These are phyloP conservation scores for Leavenworthia alabamica DNA, from an alignment of 345 rosid genomes.

Conservation along the genomic window DNA sequence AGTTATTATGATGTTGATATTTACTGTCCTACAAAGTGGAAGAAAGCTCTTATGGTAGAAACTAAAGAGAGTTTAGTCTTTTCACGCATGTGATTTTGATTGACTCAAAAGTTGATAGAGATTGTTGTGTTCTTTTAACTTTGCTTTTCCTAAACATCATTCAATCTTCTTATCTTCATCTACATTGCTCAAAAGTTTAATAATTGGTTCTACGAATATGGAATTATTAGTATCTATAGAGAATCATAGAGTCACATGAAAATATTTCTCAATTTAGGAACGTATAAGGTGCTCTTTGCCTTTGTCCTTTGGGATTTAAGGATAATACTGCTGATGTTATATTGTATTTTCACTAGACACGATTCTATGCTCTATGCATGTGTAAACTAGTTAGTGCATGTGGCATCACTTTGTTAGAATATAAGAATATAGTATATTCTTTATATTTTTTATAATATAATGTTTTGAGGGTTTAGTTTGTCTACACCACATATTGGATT, in stretches of 20 bases:
- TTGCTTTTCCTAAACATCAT: background rate
- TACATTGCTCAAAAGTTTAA: conserved; percentile 22
- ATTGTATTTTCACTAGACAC: conserved; percentile 6
- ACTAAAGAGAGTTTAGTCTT: conserved; percentile 46
- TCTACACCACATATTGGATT: background rate
- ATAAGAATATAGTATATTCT: too few species aligned
- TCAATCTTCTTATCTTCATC: background rate
- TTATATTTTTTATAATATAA: too few species aligned
- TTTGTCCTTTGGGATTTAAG: conserved; percentile 9
- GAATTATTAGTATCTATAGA: background rate
- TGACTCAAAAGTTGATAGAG: conserved; percentile 19
- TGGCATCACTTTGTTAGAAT: conserved; percentile 13
- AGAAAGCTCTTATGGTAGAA: conserved; percentile 14
- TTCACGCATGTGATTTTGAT: conserved; percentile 40
- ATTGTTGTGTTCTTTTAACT: background rate
- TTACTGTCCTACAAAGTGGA: conserved; percentile 27
- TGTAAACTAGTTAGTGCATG: conserved; percentile 2
- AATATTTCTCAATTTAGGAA: conserved; percentile 18
- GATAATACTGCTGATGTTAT: conserved; percentile 11
- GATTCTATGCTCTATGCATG: conserved; percentile 17
- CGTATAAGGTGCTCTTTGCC: conserved; percentile 14
- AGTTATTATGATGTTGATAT: conserved; percentile 26
- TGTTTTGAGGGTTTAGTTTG: too few species aligned
- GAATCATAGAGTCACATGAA: conserved; percentile 17
- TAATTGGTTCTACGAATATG: conserved; percentile 28